phyloP scores from a whole-genome alignment of 2,329 filamentous ascomycete genomes.

The Didymella exigua region DNA sequence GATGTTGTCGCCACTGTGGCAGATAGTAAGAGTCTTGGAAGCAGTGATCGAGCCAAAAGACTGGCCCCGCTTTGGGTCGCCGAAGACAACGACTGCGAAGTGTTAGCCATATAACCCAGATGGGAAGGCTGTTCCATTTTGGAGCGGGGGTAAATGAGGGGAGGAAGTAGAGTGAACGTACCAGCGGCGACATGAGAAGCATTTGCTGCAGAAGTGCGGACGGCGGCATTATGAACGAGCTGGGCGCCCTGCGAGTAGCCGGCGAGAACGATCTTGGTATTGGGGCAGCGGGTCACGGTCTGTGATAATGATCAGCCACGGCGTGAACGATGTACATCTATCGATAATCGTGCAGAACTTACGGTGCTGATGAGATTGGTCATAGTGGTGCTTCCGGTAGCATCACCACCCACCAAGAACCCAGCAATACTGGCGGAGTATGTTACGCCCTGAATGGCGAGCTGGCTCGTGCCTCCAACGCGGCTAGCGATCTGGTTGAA shows the following conservation, averaged over 20 bases:
- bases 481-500: constrained; percentile 51
- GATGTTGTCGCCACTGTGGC: constrained; percentile 40
- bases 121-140: neutral
- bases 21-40: constrained; percentile 35
- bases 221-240: constrained; percentile 52
- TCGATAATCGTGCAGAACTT: constrained; percentile 21
- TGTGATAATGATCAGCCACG: neutral
- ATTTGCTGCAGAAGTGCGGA: constrained; percentile 21
- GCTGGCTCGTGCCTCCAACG: constrained; percentile 49
- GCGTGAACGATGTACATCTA: neutral
- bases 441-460: constrained; percentile 60
- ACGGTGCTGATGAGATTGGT: constrained; percentile 37
- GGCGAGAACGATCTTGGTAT: constrained; percentile 29
- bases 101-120: neutral
- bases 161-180: constrained; percentile 1
- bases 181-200: constrained; percentile 23
- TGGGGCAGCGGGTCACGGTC: constrained; percentile 25
- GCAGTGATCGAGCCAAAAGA: constrained; percentile 31
- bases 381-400: constrained; percentile 52
- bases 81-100: constrained; percentile 37
- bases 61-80: constrained; percentile 40
- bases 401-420: constrained; percentile 54
- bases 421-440: constrained; percentile 54
- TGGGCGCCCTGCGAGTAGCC: constrained; percentile 45
- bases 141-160: neutral